Conservation (phyloP, 768 basidiomycete species). For the Kwoniella europaea region DNA sequence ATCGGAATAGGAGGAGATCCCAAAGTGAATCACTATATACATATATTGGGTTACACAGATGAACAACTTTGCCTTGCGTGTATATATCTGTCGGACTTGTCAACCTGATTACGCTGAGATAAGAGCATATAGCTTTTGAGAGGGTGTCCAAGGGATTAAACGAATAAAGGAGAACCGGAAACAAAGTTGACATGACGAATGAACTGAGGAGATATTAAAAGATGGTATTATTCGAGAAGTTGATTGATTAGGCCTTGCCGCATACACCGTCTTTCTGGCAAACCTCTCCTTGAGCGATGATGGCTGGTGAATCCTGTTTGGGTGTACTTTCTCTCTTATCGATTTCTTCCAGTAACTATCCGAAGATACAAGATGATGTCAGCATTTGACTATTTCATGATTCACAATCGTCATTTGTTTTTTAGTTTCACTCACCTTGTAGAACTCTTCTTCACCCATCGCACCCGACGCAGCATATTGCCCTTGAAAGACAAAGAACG, state of each 20-base stretch:
- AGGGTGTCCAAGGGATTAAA: too few relatives aligned
- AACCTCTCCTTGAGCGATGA: neutral
- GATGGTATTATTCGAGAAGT: neutral
- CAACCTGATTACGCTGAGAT: too few relatives aligned
- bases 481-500: constrained; percentile 48
- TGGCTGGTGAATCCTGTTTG: constrained; percentile 8
- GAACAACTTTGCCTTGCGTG: too few relatives aligned
- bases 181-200: too few relatives aligned
- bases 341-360: constrained; percentile 29
- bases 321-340: constrained; percentile 18
- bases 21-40: neutral
- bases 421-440: constrained; percentile 32
- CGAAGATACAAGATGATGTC: neutral
- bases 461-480: constrained; percentile 44
- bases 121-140: too few relatives aligned
- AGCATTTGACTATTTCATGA: neutral
- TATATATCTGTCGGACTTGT: too few relatives aligned
- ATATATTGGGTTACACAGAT: neutral
- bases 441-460: constrained; percentile 41
- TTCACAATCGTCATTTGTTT: too few relatives aligned
- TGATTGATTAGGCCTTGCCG: neutral
- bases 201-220: too few relatives aligned
- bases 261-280: neutral
- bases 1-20: neutral
- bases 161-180: too few relatives aligned